Evolutionary conservation across 495 filamentous ascomycete genomes (phyloP).

Genomic region (Neurospora pannonica): DNA sequence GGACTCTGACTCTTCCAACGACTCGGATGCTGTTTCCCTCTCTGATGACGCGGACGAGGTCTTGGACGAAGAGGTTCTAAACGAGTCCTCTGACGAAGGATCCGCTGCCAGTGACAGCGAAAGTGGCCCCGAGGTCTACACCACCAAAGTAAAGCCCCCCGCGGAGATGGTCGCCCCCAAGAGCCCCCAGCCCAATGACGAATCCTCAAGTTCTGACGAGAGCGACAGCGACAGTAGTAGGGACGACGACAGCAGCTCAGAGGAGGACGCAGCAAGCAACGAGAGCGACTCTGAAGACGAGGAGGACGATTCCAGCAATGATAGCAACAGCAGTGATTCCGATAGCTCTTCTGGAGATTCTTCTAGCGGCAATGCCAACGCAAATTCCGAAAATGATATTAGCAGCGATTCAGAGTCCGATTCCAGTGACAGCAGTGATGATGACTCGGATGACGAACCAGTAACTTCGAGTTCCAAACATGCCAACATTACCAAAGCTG

Average conservation of each 20-base stretch:
- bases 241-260: slow-evolving; percentile 2
- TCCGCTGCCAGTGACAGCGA: slow-evolving; percentile 10
- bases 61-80: neutral
- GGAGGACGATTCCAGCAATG: neutral
- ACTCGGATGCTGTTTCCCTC: slow-evolving; percentile 7
- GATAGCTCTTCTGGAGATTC: neutral
- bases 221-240: slow-evolving; percentile 5
- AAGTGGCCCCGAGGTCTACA: slow-evolving; percentile 4
- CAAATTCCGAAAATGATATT: neutral
- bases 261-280: neutral
- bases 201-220: slow-evolving; percentile 4
- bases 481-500: neutral
- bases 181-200: slow-evolving; percentile 1
- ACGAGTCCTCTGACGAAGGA: slow-evolving; percentile 8
- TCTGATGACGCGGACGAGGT: neutral
- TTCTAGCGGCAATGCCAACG: neutral
- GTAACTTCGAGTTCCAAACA: neutral
- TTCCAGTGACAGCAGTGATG: slow-evolving; percentile 11
- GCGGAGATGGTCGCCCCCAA: neutral
- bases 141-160: slow-evolving; percentile 1
- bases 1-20: slow-evolving; percentile 14
- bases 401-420: neutral
- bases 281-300: slow-evolving; percentile 2
- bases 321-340: neutral
- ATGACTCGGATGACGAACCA: slow-evolving; percentile 18